Base-by-base conservation (phyloP, 306 rosid genomes). In the Purshia tridentata region DNA sequence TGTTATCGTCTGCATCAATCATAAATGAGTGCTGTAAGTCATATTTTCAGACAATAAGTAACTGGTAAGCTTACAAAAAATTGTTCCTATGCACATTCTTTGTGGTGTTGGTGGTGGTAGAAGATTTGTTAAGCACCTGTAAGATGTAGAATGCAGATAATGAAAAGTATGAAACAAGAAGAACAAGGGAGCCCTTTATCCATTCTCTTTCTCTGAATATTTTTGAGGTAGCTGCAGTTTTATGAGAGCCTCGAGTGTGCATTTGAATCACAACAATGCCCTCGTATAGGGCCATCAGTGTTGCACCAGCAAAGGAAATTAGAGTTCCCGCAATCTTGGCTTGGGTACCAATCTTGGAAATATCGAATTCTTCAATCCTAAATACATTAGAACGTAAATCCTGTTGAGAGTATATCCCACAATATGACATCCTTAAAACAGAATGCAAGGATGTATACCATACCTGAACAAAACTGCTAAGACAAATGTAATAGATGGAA, bases 241-340 rank as follows among this genome's bases (percentile, higher is more conserved):
- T 61, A 59, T 53, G 40, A 5, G 58, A 46, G 68, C 22, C 15
- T 46, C 6, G 19, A 29, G 19, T 20, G 22, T 47, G 50, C 6
- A 50, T 52, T 57, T 72, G 52, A 18, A 72, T 49, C 3, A 72
- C 22, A 13, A 35, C 4, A 5, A 64, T 45, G 8, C 81, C 78
- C 71, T 76, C 72, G 72, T 76, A 72, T 10, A 81, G 66, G 57
- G 75, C 65, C 78, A 81, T 42, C 44, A 81, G 53, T 9, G 49
- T 48, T 15, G 81, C 75, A 10, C 78, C 75, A 11, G 45, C 19
- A 20, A 79, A 79, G 22, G 78, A 45, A 9, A 60, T 46, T 23
- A 57, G 56, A 18, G 72, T 79, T 57, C 79, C 83, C 6, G n/a
- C 51, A 6, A 69, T 59, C 75, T 79, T 79, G 39, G 75, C 75